Base-by-base conservation (phyloP, 495 filamentous ascomycete genomes). In the Penicillium simplicissimum region DNA sequence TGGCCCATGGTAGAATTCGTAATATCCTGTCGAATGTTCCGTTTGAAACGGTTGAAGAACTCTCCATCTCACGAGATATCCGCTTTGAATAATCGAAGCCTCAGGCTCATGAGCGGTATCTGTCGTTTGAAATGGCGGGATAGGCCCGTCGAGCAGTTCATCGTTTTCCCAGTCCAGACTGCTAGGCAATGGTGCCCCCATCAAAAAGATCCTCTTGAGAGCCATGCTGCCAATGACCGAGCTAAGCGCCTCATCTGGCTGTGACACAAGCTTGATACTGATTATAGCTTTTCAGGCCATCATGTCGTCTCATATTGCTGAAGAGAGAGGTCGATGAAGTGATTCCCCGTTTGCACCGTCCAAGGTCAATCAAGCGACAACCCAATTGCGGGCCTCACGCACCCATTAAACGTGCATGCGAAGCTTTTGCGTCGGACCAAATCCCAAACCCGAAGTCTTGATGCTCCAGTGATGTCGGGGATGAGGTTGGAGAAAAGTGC, bases 171-270 rank as follows among this genome's bases (percentile, higher is more conserved):
- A 92, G 31, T 81, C 65, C 13, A 92, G 76, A 33, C 73, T 75
- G 38, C 62, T 65, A 19, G 67, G 64, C 25, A 84, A 78, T 28
- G 89, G 89, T 17, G 88, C 86, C 8, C 89, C 89, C 59, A 84
- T 72, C 40, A 90, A 76, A 54, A 91, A 84, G 51, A 88, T 73
- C 42, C 81, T 64, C 60, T 79, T 82, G 59, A 48, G 59, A 55
- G 79, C 63, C 84, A 85, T 86, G 10, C 17, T 48, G 34, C 49
- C 51, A 9, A 8, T 10, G 9, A 14, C 8, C 34, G 8, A 57
- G 53, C 53, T 42, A 43, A 21, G 19, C 14, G 13, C n/a, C 14
- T 48, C 31, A 49, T 58, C 7, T 36, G 15, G 3, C 23, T 31
- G 45, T 15, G 25, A 7, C 8, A 10, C 25, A 51, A 52, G 25